phyloP scores from a whole-genome alignment of 768 basidiomycete genomes.

The Paxillus ammoniavirescens region DNA sequence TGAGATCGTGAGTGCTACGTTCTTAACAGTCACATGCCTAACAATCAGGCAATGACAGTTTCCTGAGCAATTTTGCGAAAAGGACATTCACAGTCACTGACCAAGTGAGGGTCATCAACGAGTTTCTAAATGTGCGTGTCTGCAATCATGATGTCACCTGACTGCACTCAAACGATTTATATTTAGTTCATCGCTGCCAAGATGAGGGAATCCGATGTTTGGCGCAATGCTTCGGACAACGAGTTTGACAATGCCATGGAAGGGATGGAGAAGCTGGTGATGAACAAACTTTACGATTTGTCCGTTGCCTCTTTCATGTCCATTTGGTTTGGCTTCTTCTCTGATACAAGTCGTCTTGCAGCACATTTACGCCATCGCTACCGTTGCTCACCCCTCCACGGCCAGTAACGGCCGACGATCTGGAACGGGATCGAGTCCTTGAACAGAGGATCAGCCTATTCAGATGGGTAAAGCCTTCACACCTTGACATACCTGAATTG shows the following conservation, averaged over 20 bases:
- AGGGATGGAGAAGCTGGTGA: constrained; percentile 99
- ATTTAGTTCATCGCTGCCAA: constrained; percentile 82
- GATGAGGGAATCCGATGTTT: constrained; percentile 83
- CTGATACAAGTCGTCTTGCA: constrained; percentile 31
- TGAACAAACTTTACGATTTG: constrained; percentile 97
- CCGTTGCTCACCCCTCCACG: constrained; percentile 62
- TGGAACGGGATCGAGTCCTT: constrained; percentile 93
- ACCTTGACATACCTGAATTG: constrained; percentile 85
- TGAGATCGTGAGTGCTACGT: constrained; percentile 75
- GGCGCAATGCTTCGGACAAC: constrained; percentile 71
- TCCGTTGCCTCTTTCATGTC: constrained; percentile 41
- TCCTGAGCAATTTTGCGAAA: constrained; percentile 91
- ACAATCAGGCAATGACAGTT: constrained; percentile 46
- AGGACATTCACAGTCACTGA: constrained; percentile 89
- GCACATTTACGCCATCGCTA: constrained; percentile 91
- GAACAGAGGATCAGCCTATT: constrained; percentile 89
- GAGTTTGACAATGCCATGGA: constrained; percentile 98
- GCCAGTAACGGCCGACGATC: constrained; percentile 87
- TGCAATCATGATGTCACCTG: neutral
- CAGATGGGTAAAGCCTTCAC: constrained; percentile 83
- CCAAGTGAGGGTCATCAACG: constrained; percentile 93
- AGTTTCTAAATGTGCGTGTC: constrained; percentile 72
- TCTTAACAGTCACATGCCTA: neutral
- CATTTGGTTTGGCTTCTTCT: neutral
- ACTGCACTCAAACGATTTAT: constrained; percentile 16